Percentiles rank a stretch among this genome's conserved stretches.
Conservation (phyloP, 148 eudicot species). For the Rhododendron ovatum region DNA sequence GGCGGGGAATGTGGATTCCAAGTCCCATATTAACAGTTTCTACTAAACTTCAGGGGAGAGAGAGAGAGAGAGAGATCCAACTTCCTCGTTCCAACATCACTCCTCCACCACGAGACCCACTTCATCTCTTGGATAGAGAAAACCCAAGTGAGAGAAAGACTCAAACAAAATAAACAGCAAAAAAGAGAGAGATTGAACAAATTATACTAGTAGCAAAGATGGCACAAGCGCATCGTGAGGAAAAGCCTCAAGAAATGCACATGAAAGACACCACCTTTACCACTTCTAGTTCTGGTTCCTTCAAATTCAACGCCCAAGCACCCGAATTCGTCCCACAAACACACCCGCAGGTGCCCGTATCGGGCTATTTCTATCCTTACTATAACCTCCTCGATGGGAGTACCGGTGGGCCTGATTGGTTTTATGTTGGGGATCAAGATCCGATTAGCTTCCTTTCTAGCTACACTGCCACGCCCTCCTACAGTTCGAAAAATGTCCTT, state of each 20-base stretch:
- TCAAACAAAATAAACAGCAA: neutral
- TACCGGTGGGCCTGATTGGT: slow-evolving; percentile 43
- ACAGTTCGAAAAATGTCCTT: slow-evolving; percentile 33
- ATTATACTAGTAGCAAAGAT: slow-evolving; percentile 14
- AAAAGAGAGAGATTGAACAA: neutral
- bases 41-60: slow-evolving; percentile 15
- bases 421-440: slow-evolving; percentile 52
- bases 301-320: slow-evolving; percentile 75
- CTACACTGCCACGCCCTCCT: slow-evolving; percentile 18
- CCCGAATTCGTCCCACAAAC: slow-evolving; percentile 77
- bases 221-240: slow-evolving; percentile 36
- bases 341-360: slow-evolving; percentile 38
- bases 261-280: neutral
- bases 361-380: slow-evolving; percentile 62
- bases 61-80: neutral
- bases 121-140: neutral
- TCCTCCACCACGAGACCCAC: slow-evolving; percentile 12
- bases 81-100: slow-evolving; percentile 14
- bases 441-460: slow-evolving; percentile 17
- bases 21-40: slow-evolving; percentile 13
- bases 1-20: slow-evolving; percentile 29
- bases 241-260: slow-evolving; percentile 17
- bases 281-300: slow-evolving; percentile 23
- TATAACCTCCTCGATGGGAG: slow-evolving; percentile 46
- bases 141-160: neutral